These are phyloP conservation scores for Neotropicomus parvogracilis DNA, from an alignment of 1,284 basidiomycete genomes.

Conservation along the genomic window DNA sequence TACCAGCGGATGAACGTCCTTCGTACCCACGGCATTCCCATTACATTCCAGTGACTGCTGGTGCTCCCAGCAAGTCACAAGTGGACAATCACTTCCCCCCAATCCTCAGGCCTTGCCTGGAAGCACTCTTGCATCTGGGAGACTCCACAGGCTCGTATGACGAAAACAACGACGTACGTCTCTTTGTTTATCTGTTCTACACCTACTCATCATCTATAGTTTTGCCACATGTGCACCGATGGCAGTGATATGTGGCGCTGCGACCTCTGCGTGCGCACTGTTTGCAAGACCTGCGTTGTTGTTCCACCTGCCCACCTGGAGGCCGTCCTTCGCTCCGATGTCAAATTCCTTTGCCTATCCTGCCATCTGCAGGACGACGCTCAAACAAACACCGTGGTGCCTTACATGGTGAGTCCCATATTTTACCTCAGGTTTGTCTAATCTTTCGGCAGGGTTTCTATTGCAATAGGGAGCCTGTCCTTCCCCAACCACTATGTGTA, in stretches of 20 bases:
- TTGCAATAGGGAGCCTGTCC: neutral
- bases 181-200: neutral
- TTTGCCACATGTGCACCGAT: neutral
- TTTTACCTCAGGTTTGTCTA: too few species aligned
- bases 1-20: too few species aligned
- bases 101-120: too few species aligned
- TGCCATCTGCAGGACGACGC: neutral
- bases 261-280: neutral
- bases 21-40: too few species aligned
- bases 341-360: neutral
- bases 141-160: neutral
- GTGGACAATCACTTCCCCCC: too few species aligned
- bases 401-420: neutral
- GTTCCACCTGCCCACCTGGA: neutral
- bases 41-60: too few species aligned
- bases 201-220: neutral
- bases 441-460: neutral
- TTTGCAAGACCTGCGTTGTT: neutral
- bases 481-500: neutral
- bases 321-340: neutral
- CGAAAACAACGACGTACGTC: neutral
- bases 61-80: too few species aligned
- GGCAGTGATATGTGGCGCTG: neutral
- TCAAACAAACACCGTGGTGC: neutral
- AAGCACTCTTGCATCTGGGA: too few species aligned